Conservation (phyloP, 352 stramenopile genomes). For the Thraustochytrium sp. region DNA sequence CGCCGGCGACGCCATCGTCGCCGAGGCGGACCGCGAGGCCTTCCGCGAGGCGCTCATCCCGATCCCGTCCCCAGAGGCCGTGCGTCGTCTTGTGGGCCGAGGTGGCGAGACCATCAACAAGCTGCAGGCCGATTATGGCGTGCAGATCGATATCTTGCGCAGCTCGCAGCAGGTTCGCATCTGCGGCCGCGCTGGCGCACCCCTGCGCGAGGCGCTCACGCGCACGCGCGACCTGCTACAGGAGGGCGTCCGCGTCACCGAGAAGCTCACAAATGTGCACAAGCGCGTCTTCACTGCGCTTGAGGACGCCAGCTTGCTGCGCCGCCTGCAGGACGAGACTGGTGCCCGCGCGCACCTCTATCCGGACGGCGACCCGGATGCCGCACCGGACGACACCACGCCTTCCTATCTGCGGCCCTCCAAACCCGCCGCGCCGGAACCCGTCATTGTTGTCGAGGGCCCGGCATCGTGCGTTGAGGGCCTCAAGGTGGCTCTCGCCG, state of each 20-base stretch:
- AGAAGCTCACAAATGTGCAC: not conserved
- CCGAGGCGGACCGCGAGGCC: not conserved
- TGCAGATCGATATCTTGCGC: conserved; percentile 14
- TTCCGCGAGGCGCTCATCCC: not conserved
- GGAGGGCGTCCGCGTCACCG: not conserved
- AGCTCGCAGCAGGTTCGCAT: not conserved
- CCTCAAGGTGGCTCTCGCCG: not conserved
- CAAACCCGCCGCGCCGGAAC: not conserved
- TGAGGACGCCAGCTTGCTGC: not conserved
- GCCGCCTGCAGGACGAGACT: conserved; percentile 8
- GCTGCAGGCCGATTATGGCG: not conserved
- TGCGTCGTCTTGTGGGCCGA: not conserved
- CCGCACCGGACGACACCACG: not conserved
- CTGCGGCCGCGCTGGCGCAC: not conserved
- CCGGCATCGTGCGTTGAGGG: not conserved
- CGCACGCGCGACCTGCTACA: not conserved
- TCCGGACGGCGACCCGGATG: not conserved
- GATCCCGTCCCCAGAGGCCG: not conserved
- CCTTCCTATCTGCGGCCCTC: not conserved
- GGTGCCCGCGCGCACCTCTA: not conserved
- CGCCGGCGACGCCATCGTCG: not conserved
- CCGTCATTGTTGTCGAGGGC: not conserved
- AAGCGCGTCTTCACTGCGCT: not conserved
- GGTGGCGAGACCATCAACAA: conserved; percentile 1
- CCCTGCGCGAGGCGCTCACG: not conserved